Evolutionary conservation across 192 early-diverging fungal genomes (phyloP).

Genomic region (Oehlia diaphana): DNA sequence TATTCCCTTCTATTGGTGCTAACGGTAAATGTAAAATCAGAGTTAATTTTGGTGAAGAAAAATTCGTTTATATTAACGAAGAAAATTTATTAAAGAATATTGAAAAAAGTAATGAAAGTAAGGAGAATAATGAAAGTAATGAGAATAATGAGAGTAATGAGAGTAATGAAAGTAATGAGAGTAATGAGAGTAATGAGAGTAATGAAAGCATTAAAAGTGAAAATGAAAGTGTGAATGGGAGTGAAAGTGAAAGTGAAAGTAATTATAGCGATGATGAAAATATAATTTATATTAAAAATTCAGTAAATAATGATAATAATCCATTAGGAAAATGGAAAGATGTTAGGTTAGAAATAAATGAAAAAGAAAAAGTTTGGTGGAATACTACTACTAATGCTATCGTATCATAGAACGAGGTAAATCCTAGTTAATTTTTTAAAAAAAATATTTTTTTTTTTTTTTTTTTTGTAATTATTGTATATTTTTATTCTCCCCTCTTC

Average conservation of each 20-base stretch:
- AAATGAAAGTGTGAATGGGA: too few species aligned
- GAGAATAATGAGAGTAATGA: not conserved
- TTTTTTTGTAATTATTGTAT: too few species aligned
- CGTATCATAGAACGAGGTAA: not conserved
- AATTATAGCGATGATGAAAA: not conserved
- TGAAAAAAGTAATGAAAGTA: not conserved
- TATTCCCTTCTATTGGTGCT: not conserved
- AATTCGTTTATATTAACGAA: not conserved
- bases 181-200: too few species aligned
- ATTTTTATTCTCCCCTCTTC: too few species aligned
- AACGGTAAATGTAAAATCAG: slow-evolving; percentile 14
- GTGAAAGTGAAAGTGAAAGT: not conserved
- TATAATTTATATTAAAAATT: not conserved
- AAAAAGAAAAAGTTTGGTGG: not conserved
- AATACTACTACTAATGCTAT: not conserved
- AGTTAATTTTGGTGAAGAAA: slow-evolving; percentile 4
- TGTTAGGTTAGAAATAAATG: not conserved
- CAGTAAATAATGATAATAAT: not conserved
- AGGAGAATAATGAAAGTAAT: not conserved
- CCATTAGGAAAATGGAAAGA: not conserved
- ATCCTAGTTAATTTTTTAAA: too few species aligned
- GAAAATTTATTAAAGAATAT: not conserved
- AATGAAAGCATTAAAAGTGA: too few species aligned
- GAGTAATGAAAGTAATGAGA: too few species aligned
- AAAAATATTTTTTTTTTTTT: too few species aligned